Percentiles rank a stretch among this genome's conserved stretches.
These are phyloP conservation scores for Pseudophaeomoniella oleicola DNA, from an alignment of 2,329 filamentous ascomycete species.

Conservation along the genomic window DNA sequence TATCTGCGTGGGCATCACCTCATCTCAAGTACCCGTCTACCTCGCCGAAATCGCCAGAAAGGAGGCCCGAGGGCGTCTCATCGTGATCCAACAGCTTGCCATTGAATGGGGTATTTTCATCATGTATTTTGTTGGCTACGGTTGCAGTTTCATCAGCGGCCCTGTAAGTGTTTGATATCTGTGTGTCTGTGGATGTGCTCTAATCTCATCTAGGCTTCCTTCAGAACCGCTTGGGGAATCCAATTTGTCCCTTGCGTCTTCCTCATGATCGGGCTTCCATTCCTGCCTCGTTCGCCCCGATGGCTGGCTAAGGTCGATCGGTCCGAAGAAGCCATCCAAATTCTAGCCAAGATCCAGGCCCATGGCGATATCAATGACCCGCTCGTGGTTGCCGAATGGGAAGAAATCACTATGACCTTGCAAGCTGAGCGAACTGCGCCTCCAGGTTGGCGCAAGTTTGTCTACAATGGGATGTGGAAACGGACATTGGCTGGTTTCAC, in stretches of 20 bases:
- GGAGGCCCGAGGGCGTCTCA: slow-evolving; percentile 25
- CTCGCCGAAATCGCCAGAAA: slow-evolving; percentile 28
- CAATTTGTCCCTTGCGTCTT: slow-evolving; percentile 30
- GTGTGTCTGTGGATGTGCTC: neutral
- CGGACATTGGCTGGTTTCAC: slow-evolving; percentile 40
- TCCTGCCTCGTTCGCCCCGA: slow-evolving; percentile 31
- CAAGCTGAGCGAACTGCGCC: slow-evolving; percentile 23
- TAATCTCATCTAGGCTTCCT: slow-evolving; percentile 18
- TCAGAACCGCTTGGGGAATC: slow-evolving; percentile 31
- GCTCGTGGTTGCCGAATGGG: slow-evolving; percentile 32
- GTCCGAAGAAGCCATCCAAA: slow-evolving; percentile 27
- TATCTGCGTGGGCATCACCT: slow-evolving; percentile 24
- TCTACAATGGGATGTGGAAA: slow-evolving; percentile 44
- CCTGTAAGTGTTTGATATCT: slow-evolving; percentile 5
- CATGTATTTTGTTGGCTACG: slow-evolving; percentile 35
- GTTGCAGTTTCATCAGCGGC: slow-evolving; percentile 26
- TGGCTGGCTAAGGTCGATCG: slow-evolving; percentile 35
- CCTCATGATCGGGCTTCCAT: slow-evolving; percentile 28
- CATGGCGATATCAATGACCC: slow-evolving; percentile 29
- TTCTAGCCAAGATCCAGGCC: slow-evolving; percentile 31
- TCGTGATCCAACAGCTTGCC: slow-evolving; percentile 29
- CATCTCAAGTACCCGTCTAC: slow-evolving; percentile 29
- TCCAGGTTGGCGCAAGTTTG: slow-evolving; percentile 27
- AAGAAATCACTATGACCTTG: slow-evolving; percentile 29
- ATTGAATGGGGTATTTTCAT: slow-evolving; percentile 31